Percentiles rank a stretch among this genome's conserved stretches.
These are phyloP conservation scores for Theobroma cacao DNA, from an alignment of 345 rosid genomes.

Conservation along the genomic window DNA sequence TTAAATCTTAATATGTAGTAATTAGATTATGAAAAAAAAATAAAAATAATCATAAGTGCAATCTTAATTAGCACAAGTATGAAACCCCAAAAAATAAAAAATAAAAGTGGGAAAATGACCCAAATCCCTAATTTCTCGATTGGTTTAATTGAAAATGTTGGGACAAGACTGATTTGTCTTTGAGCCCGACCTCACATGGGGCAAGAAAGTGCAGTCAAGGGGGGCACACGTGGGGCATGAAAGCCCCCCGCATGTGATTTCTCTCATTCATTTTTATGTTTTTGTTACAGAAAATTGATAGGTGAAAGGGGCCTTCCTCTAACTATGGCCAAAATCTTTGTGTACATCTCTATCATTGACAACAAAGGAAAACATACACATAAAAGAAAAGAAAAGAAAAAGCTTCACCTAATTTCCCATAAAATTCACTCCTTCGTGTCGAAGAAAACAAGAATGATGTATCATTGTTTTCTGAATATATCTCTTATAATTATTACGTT, in stretches of 20 bases:
- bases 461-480: too few relatives aligned
- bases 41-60: too few relatives aligned
- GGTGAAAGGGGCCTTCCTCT: conserved; percentile 27
- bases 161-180: background rate
- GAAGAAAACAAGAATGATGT: conserved; percentile 6
- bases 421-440: conserved; percentile 1
- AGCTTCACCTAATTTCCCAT: conserved; percentile 24
- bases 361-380: background rate
- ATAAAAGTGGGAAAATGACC: background rate
- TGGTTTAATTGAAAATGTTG: background rate
- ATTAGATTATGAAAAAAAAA: background rate
- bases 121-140: background rate
- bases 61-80: too few relatives aligned
- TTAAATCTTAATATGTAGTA: too few relatives aligned
- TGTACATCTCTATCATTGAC: background rate
- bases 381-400: conserved; percentile 7
- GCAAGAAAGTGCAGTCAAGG: background rate
- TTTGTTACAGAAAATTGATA: background rate
- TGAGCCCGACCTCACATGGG: background rate
- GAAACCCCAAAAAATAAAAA: too few relatives aligned
- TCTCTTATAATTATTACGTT: too few relatives aligned
- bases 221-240: background rate
- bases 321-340: conserved; percentile 17
- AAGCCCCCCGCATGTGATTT: background rate
- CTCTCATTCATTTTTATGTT: background rate